Percentiles rank a stretch among this genome's conserved stretches.
Conservation (phyloP, 768 basidiomycete species). For the Calocybe indica region DNA sequence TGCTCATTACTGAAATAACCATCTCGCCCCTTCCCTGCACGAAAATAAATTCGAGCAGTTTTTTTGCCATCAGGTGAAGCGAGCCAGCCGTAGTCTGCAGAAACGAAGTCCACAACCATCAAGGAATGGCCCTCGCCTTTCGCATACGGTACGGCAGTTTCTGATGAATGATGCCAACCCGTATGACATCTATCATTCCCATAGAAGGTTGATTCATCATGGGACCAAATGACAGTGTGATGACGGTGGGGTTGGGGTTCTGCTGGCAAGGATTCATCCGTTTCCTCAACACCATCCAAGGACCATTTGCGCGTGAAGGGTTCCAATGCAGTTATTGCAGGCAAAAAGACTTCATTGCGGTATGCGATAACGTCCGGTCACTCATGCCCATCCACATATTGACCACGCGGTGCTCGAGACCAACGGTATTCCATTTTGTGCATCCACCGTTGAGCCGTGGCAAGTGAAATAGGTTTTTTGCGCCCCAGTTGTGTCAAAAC, state of each 20-base stretch:
- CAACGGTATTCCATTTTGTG: constrained; percentile 15
- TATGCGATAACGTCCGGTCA: constrained; percentile 22
- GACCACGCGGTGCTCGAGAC: constrained; percentile 11
- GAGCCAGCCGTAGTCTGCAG: constrained; percentile 23
- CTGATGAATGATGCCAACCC: constrained; percentile 17
- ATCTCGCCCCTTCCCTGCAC: constrained; percentile 16
- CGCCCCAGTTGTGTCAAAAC: too few species aligned
- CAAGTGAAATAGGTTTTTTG: constrained; percentile 6
- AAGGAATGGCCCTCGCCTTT: constrained; percentile 28
- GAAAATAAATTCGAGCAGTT: constrained; percentile 14
- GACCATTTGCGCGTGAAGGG: constrained; percentile 8
- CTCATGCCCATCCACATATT: constrained; percentile 28
- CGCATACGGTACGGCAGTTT: constrained; percentile 13
- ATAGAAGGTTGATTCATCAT: constrained; percentile 31
- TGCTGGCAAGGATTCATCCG: too few species aligned
- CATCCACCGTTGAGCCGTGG: constrained; percentile 20
- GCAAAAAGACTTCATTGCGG: constrained; percentile 15
- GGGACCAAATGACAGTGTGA: constrained; percentile 16
- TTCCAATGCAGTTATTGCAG: constrained; percentile 8
- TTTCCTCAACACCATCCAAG: too few species aligned
- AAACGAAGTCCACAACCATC: constrained; percentile 31
- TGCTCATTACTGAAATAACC: constrained; percentile 19
- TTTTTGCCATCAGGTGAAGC: constrained; percentile 15
- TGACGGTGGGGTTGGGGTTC: too few species aligned
- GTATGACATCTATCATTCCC: constrained; percentile 20